Base-by-base conservation (phyloP, 2,329 filamentous ascomycete species). In the Stachybotrys echinatus region DNA sequence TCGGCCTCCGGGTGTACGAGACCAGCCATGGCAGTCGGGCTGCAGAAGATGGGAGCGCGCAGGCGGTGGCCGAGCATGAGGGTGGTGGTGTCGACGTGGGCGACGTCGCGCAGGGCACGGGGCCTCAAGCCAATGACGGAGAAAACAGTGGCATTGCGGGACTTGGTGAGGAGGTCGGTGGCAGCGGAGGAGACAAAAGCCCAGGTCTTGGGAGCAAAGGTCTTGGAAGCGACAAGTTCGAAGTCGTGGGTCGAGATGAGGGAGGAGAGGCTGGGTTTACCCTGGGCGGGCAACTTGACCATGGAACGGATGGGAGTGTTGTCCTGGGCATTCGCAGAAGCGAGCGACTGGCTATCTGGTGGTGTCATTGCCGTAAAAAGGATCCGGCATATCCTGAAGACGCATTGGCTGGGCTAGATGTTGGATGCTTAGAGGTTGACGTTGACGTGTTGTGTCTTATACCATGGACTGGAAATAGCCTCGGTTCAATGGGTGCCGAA, bases 181-280 rank as follows among this genome's bases (percentile, higher is more conserved):
- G 84, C 80, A 2, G 83, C 84, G 8, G 81, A 85, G 19, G 81
- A 85, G 60, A 84, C 80, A 59, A 87, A 88, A 1, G 84, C 84
- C 81, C 81, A 87, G n/a, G 83, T 79, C 59, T 88, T 87, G 20
- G 76, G 74, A 8, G 74, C 73, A 45, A 84, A 72, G 6, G 75
- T 77, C 22, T 70, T 68, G 17, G 75, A 73, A 4, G 84, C 83
- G 0, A 77, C 80, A 12, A 67, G 51, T 47, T 81, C 75, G 59
- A 87, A 87, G 65, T 87, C 84, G 53, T 83, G 52, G 20, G 63
- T 59, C 3, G 57, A 65, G 27, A 65, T 52, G 42, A 65, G 44
- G 8, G 23, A 34, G 22, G 14, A 4, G 12, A 46, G 44, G 23
- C 18, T n/a, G 23, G 44, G 44, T 18, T 46, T 46, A 14, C 27